Evolutionary conservation across 2,329 filamentous ascomycete species (phyloP).

Genomic region (Aquanectria penicillioides): DNA sequence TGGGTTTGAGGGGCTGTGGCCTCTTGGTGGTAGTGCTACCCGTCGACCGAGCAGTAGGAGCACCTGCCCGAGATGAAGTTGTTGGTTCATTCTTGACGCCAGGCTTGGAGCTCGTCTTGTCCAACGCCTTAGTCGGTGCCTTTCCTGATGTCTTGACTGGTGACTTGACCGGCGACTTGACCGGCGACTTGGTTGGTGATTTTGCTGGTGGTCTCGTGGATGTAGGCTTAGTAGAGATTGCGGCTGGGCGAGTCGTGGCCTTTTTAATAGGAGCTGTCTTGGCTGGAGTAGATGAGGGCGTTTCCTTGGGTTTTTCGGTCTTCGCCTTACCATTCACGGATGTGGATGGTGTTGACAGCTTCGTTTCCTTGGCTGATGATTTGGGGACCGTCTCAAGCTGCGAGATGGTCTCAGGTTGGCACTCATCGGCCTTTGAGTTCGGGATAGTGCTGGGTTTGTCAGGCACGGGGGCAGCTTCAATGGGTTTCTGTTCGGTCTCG

Average conservation of each 20-base stretch:
- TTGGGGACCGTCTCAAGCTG: conserved; percentile 22
- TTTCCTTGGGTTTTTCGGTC: conserved; percentile 38
- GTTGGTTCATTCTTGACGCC: conserved; percentile 48
- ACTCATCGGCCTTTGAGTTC: conserved; percentile 15
- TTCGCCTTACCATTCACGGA: conserved; percentile 36
- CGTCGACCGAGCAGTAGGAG: conserved; percentile 42
- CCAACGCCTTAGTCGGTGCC: conserved; percentile 46
- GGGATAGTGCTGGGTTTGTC: conserved; percentile 40
- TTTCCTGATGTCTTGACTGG: conserved; percentile 34
- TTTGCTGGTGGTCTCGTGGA: conserved; percentile 32
- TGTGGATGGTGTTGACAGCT: conserved; percentile 14
- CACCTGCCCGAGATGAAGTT: conserved; percentile 34
- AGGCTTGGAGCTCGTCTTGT: conserved; percentile 35
- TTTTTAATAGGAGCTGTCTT: conserved; percentile 32
- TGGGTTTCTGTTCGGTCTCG: conserved; percentile 23
- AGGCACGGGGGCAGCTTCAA: conserved; percentile 39
- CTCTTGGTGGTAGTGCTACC: conserved; percentile 52
- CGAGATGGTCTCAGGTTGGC: conserved; percentile 11
- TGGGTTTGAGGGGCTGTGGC: conserved; percentile 53
- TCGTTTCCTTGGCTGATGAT: conserved; percentile 30
- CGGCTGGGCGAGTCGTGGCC: conserved; percentile 32
- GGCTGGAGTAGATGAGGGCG: conserved; percentile 20
- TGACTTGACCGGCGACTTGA: conserved; percentile 38
- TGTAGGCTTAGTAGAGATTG: conserved; percentile 38
- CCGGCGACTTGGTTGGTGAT: conserved; percentile 29